Evolutionary conservation across 805 yeast genomes (phyloP), one percentile per base, ranked within the genome.

Genomic region (Vanderwaltozyma polyspora): DNA sequence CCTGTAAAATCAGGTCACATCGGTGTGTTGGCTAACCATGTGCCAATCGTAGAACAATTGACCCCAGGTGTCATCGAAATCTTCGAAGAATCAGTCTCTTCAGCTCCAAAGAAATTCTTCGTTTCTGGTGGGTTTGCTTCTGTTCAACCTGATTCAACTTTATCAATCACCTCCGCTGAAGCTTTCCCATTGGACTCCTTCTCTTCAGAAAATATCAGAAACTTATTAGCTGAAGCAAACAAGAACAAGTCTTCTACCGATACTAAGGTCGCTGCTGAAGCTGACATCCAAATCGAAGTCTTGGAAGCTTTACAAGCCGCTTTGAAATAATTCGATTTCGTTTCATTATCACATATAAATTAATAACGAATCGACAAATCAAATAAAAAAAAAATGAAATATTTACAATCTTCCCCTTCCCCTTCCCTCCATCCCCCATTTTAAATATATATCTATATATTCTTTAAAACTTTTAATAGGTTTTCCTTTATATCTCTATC

Each of bases 11-110:
- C 91, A 48, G 98, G 98, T 62, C 93, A 83, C 59, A 75, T 89
- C 65, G 98, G 98, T 83, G 75, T 91, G 47, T 70, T 91, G 59
- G 95, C 97, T 52, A 80, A 84, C 70, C 98, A 91, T 76, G 95
- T 91, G 56, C 97, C 98, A 54, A 76, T 82, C 53, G 85, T 89
- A 45, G 97, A 91, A 69, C 94, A 91, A 72, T 77, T 91, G 61
- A 74, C 78, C 57, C 95, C 98, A 51, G 98, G 98, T 64, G 72
- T 91, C 42, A 80, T 91, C 53, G 95, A 87, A 64, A 76, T 91
- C 57, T 79, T 84, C 48, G 89, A 84, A 63, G 72, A 76, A 55
- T 63, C 80, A 37, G 70, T 72, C 41, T 81, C 81, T 52, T 15
- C 34, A 7, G 63, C 80, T 45, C 67, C 74, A 59, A 69, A 74